Evolutionary conservation across 352 stramenopile genomes (phyloP), one percentile per base, ranked within the genome.

Genomic region (Thraustochytrium sp.): DNA sequence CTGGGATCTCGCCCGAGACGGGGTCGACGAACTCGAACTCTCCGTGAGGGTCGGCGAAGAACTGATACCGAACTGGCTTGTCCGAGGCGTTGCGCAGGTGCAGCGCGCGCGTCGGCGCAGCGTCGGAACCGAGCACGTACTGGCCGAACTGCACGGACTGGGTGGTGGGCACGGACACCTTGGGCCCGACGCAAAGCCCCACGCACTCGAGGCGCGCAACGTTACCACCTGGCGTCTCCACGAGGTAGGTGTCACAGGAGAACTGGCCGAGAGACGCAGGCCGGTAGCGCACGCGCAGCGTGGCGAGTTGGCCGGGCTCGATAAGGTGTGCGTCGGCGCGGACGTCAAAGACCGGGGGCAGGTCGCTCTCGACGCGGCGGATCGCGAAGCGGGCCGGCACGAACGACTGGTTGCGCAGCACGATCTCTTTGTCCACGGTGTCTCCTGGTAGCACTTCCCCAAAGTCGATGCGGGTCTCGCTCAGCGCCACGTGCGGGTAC

Each of bases 171-270:
- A 42, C 37, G 38, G 9, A 4, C 90, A 91, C 0, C 90, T 91
- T n/a, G 89, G 87, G 1, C 89, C 92, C 55, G 21, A 59, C 31
- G 34, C 82, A 88, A 85, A 26, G 89, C 89, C 82, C 91, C 91
- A 88, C 89, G 95, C 4, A 54, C 88, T 91, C 68, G 3, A 97
- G 85, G 29, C 51, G 61, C 31, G 93, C 90, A 29, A 86, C 86
- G 82, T 96, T 96, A 3, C 93, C 93, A 42, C 93, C 93, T 0
- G 93, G 92, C 3, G 94, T 97, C 53, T 90, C 78, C 34, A 97
- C 90, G 31, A 96, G 86, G 82, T 95, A 97, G 82, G 94, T 89
- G 56, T 97, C 94, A 46, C 90, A 94, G 8, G 92, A 95, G 84
- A 95, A 97, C 11, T 87, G 94, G 2, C 94, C 94, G 0, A 89